Conservation (phyloP, 768 basidiomycete species). For the Boletus reticuloceps region DNA sequence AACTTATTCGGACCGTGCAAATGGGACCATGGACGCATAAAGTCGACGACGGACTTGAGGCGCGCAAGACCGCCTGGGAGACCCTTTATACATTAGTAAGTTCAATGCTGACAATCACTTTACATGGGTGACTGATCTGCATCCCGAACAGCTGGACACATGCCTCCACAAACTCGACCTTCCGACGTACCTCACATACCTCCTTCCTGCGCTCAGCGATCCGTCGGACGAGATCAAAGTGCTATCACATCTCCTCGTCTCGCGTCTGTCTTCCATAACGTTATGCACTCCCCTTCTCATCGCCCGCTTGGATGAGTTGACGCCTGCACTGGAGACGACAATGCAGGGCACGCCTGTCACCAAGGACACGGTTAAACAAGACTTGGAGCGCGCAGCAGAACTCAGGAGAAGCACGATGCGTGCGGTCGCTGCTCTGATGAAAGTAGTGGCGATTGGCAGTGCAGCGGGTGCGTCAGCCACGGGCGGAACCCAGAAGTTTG, state of each 20-base stretch:
- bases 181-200: slow-evolving; percentile 76
- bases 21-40: slow-evolving; percentile 99
- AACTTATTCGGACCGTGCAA: slow-evolving; percentile 85
- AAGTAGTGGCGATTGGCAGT: slow-evolving; percentile 57
- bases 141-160: slow-evolving; percentile 69
- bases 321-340: slow-evolving; percentile 79
- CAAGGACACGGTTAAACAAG: slow-evolving; percentile 96
- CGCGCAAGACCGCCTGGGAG: slow-evolving; percentile 96
- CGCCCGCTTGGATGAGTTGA: slow-evolving; percentile 82
- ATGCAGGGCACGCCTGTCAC: slow-evolving; percentile 88
- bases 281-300: slow-evolving; percentile 27
- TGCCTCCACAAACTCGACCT: slow-evolving; percentile 87
- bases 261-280: slow-evolving; percentile 81
- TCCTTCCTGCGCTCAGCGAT: slow-evolving; percentile 82
- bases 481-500: slow-evolving; percentile 53
- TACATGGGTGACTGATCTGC: neutral
- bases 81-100: slow-evolving; percentile 92
- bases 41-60: slow-evolving; percentile 94
- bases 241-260: slow-evolving; percentile 92
- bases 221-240: slow-evolving; percentile 97
- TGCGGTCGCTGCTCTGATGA: slow-evolving; percentile 83
- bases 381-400: slow-evolving; percentile 83
- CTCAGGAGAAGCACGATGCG: slow-evolving; percentile 87
- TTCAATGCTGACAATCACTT: neutral
- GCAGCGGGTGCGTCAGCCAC: slow-evolving; percentile 37